A percentile compares a stretch with the other conserved stretches of the same genome.
phyloP scores from a whole-genome alignment of 1,139 yeast species.

The Saccharomyces hybrid region DNA sequence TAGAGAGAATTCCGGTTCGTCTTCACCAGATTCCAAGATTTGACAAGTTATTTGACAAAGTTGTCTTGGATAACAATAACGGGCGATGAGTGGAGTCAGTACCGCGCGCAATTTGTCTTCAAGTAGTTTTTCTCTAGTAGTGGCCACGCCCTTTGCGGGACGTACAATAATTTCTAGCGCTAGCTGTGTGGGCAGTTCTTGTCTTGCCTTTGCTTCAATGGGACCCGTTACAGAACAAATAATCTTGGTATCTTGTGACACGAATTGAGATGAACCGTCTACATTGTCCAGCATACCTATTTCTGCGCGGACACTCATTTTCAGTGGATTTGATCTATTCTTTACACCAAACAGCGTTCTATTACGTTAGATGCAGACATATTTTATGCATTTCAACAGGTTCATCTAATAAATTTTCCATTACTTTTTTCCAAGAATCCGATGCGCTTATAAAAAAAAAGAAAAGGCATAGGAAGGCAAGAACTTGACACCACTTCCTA shows the following conservation, averaged over 20 bases:
- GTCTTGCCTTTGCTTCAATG: constrained; percentile 73
- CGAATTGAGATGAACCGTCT: constrained; percentile 72
- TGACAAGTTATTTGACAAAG: constrained; percentile 84
- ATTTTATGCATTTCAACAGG: background rate
- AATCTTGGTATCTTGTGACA: constrained; percentile 46
- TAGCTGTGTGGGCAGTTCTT: constrained; percentile 75
- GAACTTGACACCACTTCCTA: background rate
- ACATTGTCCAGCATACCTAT: constrained; percentile 44
- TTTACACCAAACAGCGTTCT: background rate
- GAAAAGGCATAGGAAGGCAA: constrained; percentile 1
- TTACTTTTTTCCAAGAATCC: background rate
- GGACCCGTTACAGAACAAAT: constrained; percentile 86
- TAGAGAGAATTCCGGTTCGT: constrained; percentile 31
- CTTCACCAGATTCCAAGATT: constrained; percentile 55
- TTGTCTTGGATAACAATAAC: constrained; percentile 74
- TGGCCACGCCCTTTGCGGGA: constrained; percentile 69
- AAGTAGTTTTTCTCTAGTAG: constrained; percentile 67
- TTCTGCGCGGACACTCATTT: constrained; percentile 15
- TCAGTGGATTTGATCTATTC: background rate
- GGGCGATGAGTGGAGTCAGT: constrained; percentile 52
- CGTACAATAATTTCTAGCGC: constrained; percentile 74
- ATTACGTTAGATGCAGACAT: background rate
- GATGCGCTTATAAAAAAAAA: constrained; percentile 2
- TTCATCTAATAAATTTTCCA: background rate
- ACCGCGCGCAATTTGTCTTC: constrained; percentile 66